A percentile compares a stretch with the other conserved stretches of the same genome.
Evolutionary conservation across 1,284 basidiomycete species (phyloP).

Genomic region (Leccinum solheimii): DNA sequence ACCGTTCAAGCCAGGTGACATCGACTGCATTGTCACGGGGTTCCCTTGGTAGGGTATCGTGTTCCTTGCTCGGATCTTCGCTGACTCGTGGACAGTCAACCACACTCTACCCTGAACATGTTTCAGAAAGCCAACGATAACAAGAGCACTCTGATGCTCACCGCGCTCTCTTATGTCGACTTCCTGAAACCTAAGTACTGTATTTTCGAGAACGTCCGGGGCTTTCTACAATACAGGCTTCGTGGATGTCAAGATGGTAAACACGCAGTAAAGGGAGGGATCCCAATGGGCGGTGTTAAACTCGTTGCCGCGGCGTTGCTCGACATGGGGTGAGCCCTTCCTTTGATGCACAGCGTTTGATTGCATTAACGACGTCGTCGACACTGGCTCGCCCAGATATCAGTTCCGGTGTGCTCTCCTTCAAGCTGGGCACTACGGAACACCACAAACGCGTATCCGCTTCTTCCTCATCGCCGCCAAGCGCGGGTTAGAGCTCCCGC

Average conservation of each 20-base stretch:
- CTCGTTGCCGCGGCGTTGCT: slow-evolving; percentile 57
- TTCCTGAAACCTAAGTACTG: slow-evolving; percentile 58
- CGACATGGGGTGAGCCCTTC: slow-evolving; percentile 55
- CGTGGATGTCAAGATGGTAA: slow-evolving; percentile 49
- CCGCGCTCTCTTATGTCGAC: slow-evolving; percentile 64
- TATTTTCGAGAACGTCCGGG: slow-evolving; percentile 73
- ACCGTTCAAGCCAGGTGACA: slow-evolving; percentile 50
- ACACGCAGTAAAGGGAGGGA: slow-evolving; percentile 56
- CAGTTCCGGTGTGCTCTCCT: slow-evolving; percentile 63
- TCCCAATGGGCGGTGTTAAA: slow-evolving; percentile 67
- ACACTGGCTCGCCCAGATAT: slow-evolving; percentile 46
- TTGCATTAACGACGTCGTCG: neutral
- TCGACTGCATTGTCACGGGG: slow-evolving; percentile 64
- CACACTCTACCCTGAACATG: slow-evolving; percentile 58
- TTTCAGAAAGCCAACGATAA: slow-evolving; percentile 51
- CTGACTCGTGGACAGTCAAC: slow-evolving; percentile 41
- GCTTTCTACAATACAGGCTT: slow-evolving; percentile 60
- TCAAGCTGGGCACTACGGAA: slow-evolving; percentile 72
- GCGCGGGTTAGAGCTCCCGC: slow-evolving; percentile 52
- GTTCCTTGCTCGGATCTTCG: neutral
- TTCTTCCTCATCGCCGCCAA: slow-evolving; percentile 71
- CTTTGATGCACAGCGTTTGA: neutral
- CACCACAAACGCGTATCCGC: slow-evolving; percentile 66
- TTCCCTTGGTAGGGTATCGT: slow-evolving; percentile 62
- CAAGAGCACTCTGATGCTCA: slow-evolving; percentile 58